Evolutionary conservation across 441 rosid species (phyloP).

Genomic region (Erysimum pusillum): DNA sequence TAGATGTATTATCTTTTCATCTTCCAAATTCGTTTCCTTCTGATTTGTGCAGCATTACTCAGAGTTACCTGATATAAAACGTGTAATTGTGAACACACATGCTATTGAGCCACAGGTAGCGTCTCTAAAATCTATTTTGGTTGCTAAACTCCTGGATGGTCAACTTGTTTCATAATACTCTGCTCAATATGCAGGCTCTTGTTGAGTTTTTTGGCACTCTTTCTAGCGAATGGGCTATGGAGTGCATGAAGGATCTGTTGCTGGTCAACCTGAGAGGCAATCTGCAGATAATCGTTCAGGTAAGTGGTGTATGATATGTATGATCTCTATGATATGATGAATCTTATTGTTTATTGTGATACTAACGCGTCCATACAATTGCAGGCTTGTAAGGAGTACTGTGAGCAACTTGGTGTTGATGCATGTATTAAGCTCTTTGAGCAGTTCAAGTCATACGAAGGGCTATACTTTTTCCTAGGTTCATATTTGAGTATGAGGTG

Average conservation of each 20-base stretch:
- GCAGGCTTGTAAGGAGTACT: slow-evolving; percentile 95
- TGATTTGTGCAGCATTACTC: slow-evolving; percentile 82
- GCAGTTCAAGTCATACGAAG: slow-evolving; percentile 98
- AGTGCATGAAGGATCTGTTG: slow-evolving; percentile 96
- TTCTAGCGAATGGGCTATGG: slow-evolving; percentile 96
- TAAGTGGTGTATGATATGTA: slow-evolving; percentile 41
- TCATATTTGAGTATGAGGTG: slow-evolving; percentile 97
- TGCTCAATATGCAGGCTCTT: slow-evolving; percentile 68
- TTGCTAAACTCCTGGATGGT: slow-evolving; percentile 18
- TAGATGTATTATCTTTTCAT: slow-evolving; percentile 16
- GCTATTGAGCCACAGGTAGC: slow-evolving; percentile 97
- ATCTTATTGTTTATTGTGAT: slow-evolving; percentile 24
- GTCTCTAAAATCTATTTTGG: slow-evolving; percentile 9
- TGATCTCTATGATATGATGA: slow-evolving; percentile 27
- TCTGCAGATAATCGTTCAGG: slow-evolving; percentile 96
- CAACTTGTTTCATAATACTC: slow-evolving; percentile 31
- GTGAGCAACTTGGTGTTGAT: slow-evolving; percentile 97
- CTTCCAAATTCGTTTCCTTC: slow-evolving; percentile 29
- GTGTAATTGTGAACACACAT: slow-evolving; percentile 97
- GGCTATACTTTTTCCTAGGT: slow-evolving; percentile 96
- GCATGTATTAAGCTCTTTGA: slow-evolving; percentile 94
- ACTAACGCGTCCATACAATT: slow-evolving; percentile 40
- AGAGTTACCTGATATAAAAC: slow-evolving; percentile 95
- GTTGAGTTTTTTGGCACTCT: slow-evolving; percentile 98
- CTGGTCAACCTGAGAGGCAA: slow-evolving; percentile 86